Conservation (phyloP, 495 filamentous ascomycete genomes). For the Penicillium pulvis region DNA sequence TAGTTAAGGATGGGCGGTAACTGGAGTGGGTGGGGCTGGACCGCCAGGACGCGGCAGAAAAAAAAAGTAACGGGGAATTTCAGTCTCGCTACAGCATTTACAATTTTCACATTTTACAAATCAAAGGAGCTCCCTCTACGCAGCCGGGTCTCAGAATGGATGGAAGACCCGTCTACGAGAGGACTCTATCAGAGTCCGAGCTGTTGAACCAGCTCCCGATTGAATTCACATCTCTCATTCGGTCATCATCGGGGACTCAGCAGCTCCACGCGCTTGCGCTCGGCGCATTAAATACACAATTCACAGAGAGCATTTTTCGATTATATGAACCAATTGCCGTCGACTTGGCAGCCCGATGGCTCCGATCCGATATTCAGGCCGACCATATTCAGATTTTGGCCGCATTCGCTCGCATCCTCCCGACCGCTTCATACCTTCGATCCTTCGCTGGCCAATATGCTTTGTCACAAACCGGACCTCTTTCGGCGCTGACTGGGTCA, state of each 20-base stretch:
- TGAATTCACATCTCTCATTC: constrained; percentile 66
- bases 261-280: constrained; percentile 71
- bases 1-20: constrained; percentile 34
- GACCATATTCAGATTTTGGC: constrained; percentile 59
- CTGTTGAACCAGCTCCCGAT: constrained; percentile 59
- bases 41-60: constrained; percentile 40
- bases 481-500: constrained; percentile 41
- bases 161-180: constrained; percentile 47
- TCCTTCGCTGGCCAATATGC: constrained; percentile 50
- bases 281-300: constrained; percentile 63
- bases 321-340: constrained; percentile 71
- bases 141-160: constrained; percentile 44
- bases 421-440: constrained; percentile 71
- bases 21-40: constrained; percentile 32
- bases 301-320: constrained; percentile 68
- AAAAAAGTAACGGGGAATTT: constrained; percentile 40
- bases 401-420: constrained; percentile 77
- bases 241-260: constrained; percentile 58
- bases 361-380: constrained; percentile 44
- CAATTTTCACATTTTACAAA: constrained; percentile 29
- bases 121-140: constrained; percentile 28
- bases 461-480: constrained; percentile 41
- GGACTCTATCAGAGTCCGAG: constrained; percentile 47
- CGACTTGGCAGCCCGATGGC: constrained; percentile 79
- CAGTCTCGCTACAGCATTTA: constrained; percentile 23